phyloP scores from a whole-genome alignment of 2,329 filamentous ascomycete genomes.

The Domatiomyces catenatus region DNA sequence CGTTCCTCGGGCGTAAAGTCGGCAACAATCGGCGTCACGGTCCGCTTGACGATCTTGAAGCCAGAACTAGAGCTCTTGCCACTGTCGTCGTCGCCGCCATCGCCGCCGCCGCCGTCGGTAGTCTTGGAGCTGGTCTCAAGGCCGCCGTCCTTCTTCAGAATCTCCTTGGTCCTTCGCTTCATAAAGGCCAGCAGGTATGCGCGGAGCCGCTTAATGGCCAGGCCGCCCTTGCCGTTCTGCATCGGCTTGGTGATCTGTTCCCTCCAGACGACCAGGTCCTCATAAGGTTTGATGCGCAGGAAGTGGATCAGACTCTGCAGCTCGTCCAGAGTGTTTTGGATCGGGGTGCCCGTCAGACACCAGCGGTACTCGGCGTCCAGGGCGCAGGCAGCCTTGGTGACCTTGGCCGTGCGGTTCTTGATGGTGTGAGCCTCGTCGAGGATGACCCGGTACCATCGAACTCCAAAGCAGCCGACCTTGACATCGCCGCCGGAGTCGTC shows the following conservation, averaged over 20 bases:
- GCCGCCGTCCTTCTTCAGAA: slow-evolving; percentile 76
- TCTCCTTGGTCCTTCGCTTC: slow-evolving; percentile 95
- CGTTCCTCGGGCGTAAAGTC: slow-evolving; percentile 68
- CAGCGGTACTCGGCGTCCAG: slow-evolving; percentile 77
- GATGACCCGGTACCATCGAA: slow-evolving; percentile 91
- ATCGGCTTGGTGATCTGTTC: slow-evolving; percentile 79
- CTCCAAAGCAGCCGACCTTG: slow-evolving; percentile 71
- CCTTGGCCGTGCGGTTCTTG: slow-evolving; percentile 94
- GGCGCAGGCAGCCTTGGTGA: slow-evolving; percentile 80
- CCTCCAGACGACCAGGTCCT: slow-evolving; percentile 75
- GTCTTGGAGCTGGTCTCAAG: slow-evolving; percentile 52
- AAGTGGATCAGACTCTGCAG: slow-evolving; percentile 88
- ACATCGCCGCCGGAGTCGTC: slow-evolving; percentile 46
- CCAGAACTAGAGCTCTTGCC: slow-evolving; percentile 47
- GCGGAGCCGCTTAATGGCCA: slow-evolving; percentile 77
- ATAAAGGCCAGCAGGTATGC: slow-evolving; percentile 82
- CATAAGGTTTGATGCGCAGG: slow-evolving; percentile 78
- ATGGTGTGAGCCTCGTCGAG: slow-evolving; percentile 95
- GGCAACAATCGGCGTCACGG: slow-evolving; percentile 64
- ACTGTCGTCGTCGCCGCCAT: too few species aligned
- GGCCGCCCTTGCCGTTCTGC: slow-evolving; percentile 74
- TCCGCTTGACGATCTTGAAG: slow-evolving; percentile 85
- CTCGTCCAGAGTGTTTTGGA: slow-evolving; percentile 97
- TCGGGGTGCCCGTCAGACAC: slow-evolving; percentile 90
- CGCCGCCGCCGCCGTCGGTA: too few species aligned